Evolutionary conservation across 176 grass and related monocot genomes (phyloP).

Genomic region (Carex scoparia): DNA sequence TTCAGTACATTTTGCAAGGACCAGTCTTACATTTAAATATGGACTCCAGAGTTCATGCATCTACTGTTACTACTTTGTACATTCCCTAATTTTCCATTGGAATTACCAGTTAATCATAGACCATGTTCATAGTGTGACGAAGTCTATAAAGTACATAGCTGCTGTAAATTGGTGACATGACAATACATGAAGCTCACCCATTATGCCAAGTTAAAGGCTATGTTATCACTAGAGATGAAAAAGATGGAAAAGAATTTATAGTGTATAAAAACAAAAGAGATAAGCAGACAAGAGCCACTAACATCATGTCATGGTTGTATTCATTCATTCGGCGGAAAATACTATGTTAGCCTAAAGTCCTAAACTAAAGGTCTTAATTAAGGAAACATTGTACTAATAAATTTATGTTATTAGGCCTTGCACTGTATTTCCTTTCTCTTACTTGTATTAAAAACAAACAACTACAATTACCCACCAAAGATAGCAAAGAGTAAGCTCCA

Average conservation of each 20-base stretch:
- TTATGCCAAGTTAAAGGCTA: slow-evolving; percentile 36
- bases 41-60: neutral
- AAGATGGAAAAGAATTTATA: slow-evolving; percentile 3
- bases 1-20: neutral
- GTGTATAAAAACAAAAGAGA: slow-evolving; percentile 17
- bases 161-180: slow-evolving; percentile 37
- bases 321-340: neutral
- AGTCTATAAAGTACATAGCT: neutral
- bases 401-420: neutral
- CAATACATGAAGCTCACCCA: slow-evolving; percentile 38
- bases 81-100: neutral
- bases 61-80: neutral
- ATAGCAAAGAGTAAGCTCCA: neutral
- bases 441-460: no score
- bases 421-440: neutral
- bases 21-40: neutral
- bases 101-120: neutral
- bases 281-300: slow-evolving; percentile 28
- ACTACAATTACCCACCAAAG: neutral
- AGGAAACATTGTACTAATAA: neutral
- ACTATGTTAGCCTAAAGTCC: neutral
- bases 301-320: slow-evolving; percentile 13
- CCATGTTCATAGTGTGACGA: neutral
- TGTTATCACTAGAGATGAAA: slow-evolving; percentile 26
- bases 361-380: neutral